phyloP scores from a whole-genome alignment of 1,284 basidiomycete genomes.

The Malassezia arunalokei region DNA sequence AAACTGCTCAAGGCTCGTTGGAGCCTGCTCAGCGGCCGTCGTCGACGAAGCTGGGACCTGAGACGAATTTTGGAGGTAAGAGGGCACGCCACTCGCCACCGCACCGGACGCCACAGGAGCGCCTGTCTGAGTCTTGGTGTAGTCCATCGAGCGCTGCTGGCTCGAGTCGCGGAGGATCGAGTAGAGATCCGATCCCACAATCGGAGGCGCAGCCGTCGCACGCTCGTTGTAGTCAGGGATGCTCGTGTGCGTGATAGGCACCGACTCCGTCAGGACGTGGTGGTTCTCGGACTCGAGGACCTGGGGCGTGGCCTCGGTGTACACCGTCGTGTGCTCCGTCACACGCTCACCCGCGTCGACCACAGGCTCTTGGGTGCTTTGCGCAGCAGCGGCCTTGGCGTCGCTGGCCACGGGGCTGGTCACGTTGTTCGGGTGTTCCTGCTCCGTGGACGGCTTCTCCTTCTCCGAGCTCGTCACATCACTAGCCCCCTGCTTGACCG shows the following conservation, averaged over 20 bases:
- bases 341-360: background rate
- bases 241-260: conserved; percentile 13
- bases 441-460: no score
- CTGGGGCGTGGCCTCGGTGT: conserved; percentile 8
- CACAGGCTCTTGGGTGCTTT: no score
- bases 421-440: no score
- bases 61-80: background rate
- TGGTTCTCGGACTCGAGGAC: conserved; percentile 14
- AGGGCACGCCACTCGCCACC: background rate
- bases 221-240: conserved; percentile 13
- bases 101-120: background rate
- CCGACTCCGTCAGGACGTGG: conserved; percentile 13
- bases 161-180: background rate
- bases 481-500: no score
- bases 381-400: background rate
- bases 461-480: no score
- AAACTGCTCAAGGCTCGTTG: background rate
- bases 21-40: background rate
- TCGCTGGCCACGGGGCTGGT: no score
- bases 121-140: background rate
- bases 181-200: conserved; percentile 6
- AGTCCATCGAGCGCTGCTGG: background rate
- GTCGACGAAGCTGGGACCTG: background rate
- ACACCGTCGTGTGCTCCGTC: conserved; percentile 9
- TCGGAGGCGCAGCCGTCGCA: conserved; percentile 7